These are phyloP conservation scores for Erodium texanum DNA, from an alignment of 441 rosid species.

Conservation along the genomic window DNA sequence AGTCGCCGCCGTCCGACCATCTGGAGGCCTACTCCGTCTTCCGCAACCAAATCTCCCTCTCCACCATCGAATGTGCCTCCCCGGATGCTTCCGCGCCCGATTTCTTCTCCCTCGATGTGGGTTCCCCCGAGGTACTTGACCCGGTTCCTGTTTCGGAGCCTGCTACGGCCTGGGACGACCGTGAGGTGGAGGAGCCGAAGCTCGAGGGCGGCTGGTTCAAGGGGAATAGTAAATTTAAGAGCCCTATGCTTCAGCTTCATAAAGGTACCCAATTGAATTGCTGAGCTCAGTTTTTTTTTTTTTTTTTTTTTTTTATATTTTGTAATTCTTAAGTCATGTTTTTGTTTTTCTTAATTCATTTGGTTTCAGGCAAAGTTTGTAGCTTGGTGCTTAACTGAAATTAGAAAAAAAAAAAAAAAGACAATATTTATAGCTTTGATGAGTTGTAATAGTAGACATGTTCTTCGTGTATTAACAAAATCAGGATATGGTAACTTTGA, in stretches of 20 bases:
- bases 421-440: neutral
- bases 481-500: neutral
- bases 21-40: constrained; percentile 38
- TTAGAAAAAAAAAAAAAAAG: neutral
- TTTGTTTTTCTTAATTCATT: neutral
- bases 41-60: constrained; percentile 63
- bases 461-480: neutral
- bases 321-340: neutral
- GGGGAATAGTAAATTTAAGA: constrained; percentile 52
- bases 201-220: constrained; percentile 66
- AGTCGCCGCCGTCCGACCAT: no score
- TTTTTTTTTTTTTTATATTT: neutral
- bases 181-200: constrained; percentile 20
- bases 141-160: neutral
- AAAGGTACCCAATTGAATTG: constrained; percentile 41
- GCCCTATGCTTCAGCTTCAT: constrained; percentile 88
- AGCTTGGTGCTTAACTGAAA: neutral
- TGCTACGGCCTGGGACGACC: neutral
- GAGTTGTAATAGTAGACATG: neutral
- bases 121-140: constrained; percentile 7
- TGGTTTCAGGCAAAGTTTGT: neutral
- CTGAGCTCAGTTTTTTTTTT: neutral
- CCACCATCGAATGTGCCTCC: constrained; percentile 19
- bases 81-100: constrained; percentile 38
- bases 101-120: constrained; percentile 63